Evolutionary conservation across 73 alveolate genomes (phyloP), one percentile per base, ranked within the genome.

Genomic region (Loxodes magnus): DNA sequence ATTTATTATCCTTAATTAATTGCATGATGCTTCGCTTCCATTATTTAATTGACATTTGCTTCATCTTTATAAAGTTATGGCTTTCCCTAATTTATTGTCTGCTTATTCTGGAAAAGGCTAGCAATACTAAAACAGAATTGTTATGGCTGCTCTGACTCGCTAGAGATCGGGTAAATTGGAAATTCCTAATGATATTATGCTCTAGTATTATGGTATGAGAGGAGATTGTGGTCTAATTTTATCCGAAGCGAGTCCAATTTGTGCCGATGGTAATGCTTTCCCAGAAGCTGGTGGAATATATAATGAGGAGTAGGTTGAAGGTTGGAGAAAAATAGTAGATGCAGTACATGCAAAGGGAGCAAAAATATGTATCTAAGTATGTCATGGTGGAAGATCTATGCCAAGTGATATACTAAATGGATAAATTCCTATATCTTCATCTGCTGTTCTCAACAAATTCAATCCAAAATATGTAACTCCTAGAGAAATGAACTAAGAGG

Each of bases 121-220:
- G n/a, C n/a, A n/a, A n/a, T n/a, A n/a, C n/a, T n/a, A n/a, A 36
- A 69, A 69, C 31, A 55, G 79, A 49, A 51, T 69, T 4, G 38
- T 56, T 4, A 42, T 60, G 37, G 71, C 78, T 3, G 79, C 83
- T 4, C 24, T 69, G 10, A 50, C 71, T 16, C 44, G 83, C 46
- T 30, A 42, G 17, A 46, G 83, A 64, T 58, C 78, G 12, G 79
- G 49, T 19, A 9, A 29, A 5, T 25, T 35, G 19, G 49, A 43
- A 7, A 56, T 51, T 29, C 70, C 76, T 6, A 62, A 2, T 35
- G 76, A 62, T 2, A 15, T 62, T 16, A 51, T 62, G 10, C 10
- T 41, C 2, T 27, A 50, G 28, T 62, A 62, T 25, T 62, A 62
- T 35, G 50, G n/a, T n/a, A n/a, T n/a, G n/a, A n/a, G n/a, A n/a